Evolutionary conservation across 768 basidiomycete species (phyloP), one percentile per base, ranked within the genome.

Genomic region (Rhodocollybia butyracea): DNA sequence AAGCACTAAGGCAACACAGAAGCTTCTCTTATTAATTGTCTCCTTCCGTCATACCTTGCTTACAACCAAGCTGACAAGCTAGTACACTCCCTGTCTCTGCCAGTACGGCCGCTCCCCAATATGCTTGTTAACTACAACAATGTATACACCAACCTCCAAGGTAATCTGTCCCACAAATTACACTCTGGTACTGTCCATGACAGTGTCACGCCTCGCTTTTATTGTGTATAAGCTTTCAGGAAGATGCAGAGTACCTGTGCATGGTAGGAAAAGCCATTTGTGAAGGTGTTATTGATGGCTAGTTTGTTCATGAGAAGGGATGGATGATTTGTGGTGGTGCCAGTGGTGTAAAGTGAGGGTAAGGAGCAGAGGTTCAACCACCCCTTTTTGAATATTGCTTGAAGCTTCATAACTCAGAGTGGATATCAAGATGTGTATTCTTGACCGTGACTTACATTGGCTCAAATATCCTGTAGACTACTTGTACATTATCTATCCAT

Each of bases 221-320:
- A 91, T 62, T 96, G 92, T 91, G 3, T 90, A 98, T 76, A 98
- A 98, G 68, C 85, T 94, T 58, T 93, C 87, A 98, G 67, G 96
- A 98, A 70, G 96, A 98, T 63, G 95, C 95, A 1, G 96, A 98
- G 71, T 98, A 98, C n/a, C n/a, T n/a, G n/a, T n/a, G n/a, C 71
- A 94, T 98, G 54, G 96, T 97, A 2, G 94, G 94, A 36, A 98
- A 98, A 72, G 95, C 96, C 8, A 96, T 98, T 67, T 81, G 96
- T 22, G 96, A 98, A 69, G 95, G 93, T 15, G 94, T 98, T 46
- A 95, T 98, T 58, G 93, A 95, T 59, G 94, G 91, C 13, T 80
- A 81, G 24, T 83, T 98, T 60, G 89, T 95, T 56, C 96, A 98
- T 65, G 91, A 93, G 71, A 87, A 88, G 61, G 97, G 97, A 13